Evolutionary conservation across 176 grass and related monocot species (phyloP).

Genomic region (Typha latifolia): DNA sequence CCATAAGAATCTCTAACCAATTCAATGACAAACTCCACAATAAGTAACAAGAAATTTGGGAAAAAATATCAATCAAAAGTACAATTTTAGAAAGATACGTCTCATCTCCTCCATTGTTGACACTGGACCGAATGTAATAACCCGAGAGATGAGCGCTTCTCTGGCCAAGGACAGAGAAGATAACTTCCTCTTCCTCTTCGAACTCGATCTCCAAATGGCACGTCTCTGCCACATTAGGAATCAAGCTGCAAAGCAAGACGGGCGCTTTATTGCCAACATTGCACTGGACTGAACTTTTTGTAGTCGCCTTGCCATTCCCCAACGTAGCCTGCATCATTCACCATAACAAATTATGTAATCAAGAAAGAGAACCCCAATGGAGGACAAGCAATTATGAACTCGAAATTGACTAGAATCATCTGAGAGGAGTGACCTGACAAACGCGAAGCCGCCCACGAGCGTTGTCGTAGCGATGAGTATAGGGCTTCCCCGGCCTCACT

Average conservation of each 20-base stretch:
- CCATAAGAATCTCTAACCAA: conserved; percentile 48
- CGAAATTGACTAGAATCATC: background rate
- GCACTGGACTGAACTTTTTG: conserved; percentile 50
- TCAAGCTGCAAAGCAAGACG: conserved; percentile 44
- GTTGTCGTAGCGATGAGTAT: conserved; percentile 34
- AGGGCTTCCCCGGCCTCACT: conserved; percentile 74
- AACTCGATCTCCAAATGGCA: conserved; percentile 76
- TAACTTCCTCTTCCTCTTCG: conserved; percentile 55
- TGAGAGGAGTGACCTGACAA: conserved; percentile 36
- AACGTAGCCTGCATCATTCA: conserved; percentile 49
- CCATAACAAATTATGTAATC: background rate
- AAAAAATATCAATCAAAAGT: conserved; percentile 7
- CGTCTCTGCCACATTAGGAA: conserved; percentile 24
- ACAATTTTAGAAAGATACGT: conserved; percentile 42
- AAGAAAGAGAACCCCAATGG: background rate
- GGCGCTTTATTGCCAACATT: conserved; percentile 40
- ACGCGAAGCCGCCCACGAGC: conserved; percentile 52
- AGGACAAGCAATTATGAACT: conserved; percentile 1
- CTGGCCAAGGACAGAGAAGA: conserved; percentile 59
- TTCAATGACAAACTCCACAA: conserved; percentile 14
- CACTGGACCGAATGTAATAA: conserved; percentile 33
- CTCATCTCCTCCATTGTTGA: conserved; percentile 19
- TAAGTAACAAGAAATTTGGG: background rate
- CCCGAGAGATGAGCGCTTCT: conserved; percentile 58
- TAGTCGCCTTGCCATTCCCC: conserved; percentile 21